Evolutionary conservation across 192 early-diverging fungal species (phyloP).

Genomic region (Podila horticola): DNA sequence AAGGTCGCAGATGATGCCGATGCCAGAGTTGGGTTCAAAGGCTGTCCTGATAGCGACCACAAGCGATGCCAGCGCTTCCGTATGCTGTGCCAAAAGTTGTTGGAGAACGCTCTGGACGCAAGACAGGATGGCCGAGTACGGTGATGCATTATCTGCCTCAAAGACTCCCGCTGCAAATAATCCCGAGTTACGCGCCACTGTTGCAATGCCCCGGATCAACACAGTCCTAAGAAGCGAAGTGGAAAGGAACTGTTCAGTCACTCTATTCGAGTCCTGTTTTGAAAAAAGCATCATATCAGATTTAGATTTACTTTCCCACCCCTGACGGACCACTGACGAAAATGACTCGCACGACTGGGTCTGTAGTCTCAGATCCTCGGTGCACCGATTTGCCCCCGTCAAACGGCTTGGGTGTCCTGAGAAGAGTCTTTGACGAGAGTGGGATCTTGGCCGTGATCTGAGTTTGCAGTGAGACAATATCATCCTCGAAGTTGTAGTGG

Average conservation of each 20-base stretch:
- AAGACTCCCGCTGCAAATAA: conserved; percentile 43
- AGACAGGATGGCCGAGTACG: conserved; percentile 40
- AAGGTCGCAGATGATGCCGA: conserved; percentile 47
- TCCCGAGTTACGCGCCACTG: conserved; percentile 36
- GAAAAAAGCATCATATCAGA: not conserved
- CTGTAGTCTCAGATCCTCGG: conserved; percentile 14
- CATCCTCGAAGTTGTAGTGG: conserved; percentile 35
- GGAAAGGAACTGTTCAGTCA: not conserved
- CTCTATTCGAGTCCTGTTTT: not conserved
- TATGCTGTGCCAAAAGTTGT: conserved; percentile 37
- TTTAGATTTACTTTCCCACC: conserved; percentile 39
- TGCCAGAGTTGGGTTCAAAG: conserved; percentile 43
- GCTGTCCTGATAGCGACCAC: conserved; percentile 45
- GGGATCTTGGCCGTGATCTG: conserved; percentile 31
- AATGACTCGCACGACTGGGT: conserved; percentile 41
- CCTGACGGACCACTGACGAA: conserved; percentile 46
- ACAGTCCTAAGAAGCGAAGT: conserved; percentile 12
- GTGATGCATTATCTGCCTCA: conserved; percentile 18
- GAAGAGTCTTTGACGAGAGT: conserved; percentile 34
- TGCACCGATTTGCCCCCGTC: conserved; percentile 20
- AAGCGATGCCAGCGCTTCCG: conserved; percentile 35
- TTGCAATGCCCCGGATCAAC: conserved; percentile 30
- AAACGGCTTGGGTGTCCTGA: conserved; percentile 30
- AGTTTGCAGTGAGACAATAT: conserved; percentile 37
- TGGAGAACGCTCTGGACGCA: conserved; percentile 47